Evolutionary conservation across 306 rosid species (phyloP).

Genomic region (Medicago lupulina): DNA sequence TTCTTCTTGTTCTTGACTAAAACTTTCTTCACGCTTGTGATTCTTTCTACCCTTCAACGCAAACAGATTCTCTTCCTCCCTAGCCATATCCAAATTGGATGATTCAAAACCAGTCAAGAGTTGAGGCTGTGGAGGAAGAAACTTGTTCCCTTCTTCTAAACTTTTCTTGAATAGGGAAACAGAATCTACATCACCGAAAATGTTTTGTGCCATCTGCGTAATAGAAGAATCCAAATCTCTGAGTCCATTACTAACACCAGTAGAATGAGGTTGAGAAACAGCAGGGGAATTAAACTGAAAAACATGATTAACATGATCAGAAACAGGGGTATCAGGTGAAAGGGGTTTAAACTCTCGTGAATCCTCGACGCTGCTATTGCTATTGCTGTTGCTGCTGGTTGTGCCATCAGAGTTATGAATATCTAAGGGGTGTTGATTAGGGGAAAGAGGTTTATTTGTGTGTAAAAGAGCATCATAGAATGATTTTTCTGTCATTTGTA

Average conservation of each 20-base stretch:
- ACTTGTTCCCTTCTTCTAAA: conserved; percentile 81
- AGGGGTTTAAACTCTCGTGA: conserved; percentile 48
- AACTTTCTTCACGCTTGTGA: conserved; percentile 44
- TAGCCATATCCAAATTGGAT: background rate
- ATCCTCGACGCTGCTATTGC: conserved; percentile 17
- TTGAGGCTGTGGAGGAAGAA: conserved; percentile 66
- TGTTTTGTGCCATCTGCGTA: conserved; percentile 58
- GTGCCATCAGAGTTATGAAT: conserved; percentile 33
- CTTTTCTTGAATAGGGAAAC: conserved; percentile 70
- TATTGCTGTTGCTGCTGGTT: conserved; percentile 7
- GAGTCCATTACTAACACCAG: conserved; percentile 39
- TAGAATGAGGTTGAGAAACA: conserved; percentile 35
- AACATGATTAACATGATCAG: conserved; percentile 37
- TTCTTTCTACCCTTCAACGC: conserved; percentile 52
- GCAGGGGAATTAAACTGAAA: conserved; percentile 44
- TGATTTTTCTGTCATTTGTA: conserved; percentile 68
- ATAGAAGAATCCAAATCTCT: conserved; percentile 45
- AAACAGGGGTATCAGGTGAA: conserved; percentile 40
- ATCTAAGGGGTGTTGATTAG: conserved; percentile 53
- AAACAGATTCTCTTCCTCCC: conserved; percentile 32
- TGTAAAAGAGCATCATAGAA: conserved; percentile 60
- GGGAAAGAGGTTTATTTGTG: conserved; percentile 42
- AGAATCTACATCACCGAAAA: conserved; percentile 64
- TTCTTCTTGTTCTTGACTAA: conserved; percentile 36
- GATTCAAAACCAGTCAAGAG: conserved; percentile 48